Percentiles rank a stretch among this genome's conserved stretches.
phyloP scores from a whole-genome alignment of 257 asterid species.

The Thymus mandschuricus region DNA sequence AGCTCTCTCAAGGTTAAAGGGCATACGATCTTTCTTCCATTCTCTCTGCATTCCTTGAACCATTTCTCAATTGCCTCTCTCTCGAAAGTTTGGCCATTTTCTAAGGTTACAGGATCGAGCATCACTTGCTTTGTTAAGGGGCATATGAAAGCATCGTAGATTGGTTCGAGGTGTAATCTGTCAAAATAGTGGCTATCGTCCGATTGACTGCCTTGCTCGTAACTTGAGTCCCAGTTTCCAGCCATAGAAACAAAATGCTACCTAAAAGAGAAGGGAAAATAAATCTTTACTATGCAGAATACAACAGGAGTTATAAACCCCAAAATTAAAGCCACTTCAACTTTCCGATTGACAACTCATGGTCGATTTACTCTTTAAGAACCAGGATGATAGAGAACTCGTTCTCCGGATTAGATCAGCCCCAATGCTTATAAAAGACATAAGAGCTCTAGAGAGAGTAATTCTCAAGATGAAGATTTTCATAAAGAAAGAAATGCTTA shows the following conservation, averaged over 20 bases:
- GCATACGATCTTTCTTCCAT: slow-evolving; percentile 70
- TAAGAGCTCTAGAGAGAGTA: not conserved
- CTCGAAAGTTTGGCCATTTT: slow-evolving; percentile 90
- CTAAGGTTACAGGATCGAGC: slow-evolving; percentile 88
- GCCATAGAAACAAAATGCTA: slow-evolving; percentile 55
- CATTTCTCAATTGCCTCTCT: slow-evolving; percentile 93
- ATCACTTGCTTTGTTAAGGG: slow-evolving; percentile 90
- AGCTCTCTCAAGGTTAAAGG: slow-evolving; percentile 77
- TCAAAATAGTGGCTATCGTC: slow-evolving; percentile 84
- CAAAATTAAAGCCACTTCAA: not conserved
- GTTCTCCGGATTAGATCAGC: not conserved
- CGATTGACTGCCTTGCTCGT: slow-evolving; percentile 68
- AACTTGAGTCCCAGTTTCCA: slow-evolving; percentile 69
- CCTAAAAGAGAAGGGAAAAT: slow-evolving; percentile 35
- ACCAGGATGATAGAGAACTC: not conserved
- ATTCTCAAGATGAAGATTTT: too few relatives aligned
- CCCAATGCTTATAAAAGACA: not conserved
- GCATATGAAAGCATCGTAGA: slow-evolving; percentile 85
- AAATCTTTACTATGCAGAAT: slow-evolving; percentile 13
- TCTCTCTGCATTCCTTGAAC: slow-evolving; percentile 75
- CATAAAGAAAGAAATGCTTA: too few relatives aligned
- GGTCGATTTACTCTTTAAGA: too few relatives aligned
- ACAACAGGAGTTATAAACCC: too few relatives aligned
- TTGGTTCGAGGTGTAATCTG: slow-evolving; percentile 74
- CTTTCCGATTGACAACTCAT: too few relatives aligned